A percentile compares a stretch with the other conserved stretches of the same genome.
Conservation (phyloP, 305 asterid species). For the Ilex paraguariensis region DNA sequence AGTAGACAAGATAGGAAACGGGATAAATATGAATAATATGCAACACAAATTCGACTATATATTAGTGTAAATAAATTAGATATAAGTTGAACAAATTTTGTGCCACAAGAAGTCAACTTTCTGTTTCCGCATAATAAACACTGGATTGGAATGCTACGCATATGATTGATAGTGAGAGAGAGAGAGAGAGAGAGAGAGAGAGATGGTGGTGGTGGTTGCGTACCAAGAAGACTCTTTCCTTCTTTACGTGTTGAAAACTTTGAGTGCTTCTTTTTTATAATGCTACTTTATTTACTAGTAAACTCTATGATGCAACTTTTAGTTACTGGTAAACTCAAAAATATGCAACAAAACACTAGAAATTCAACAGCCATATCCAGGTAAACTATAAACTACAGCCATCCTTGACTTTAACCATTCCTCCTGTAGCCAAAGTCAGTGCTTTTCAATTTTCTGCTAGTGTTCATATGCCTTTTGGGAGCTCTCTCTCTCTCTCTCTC, state of each 20-base stretch:
- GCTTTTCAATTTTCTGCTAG: no score
- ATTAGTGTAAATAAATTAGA: no score
- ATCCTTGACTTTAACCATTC: constrained; percentile 6
- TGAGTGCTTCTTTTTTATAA: not conserved
- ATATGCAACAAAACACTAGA: not conserved
- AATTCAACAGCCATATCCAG: not conserved
- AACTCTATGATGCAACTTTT: not conserved
- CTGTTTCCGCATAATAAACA: constrained; percentile 19
- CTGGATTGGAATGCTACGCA: not conserved
- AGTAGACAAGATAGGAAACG: no score
- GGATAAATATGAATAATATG: no score
- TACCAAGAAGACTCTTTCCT: constrained; percentile 5
- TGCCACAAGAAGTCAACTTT: constrained; percentile 3
- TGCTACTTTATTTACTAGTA: not conserved
- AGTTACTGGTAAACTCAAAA: no score
- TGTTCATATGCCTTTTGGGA: no score
- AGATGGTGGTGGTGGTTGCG: constrained; percentile 11
- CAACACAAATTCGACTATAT: no score
- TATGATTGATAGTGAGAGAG: no score
- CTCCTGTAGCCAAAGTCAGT: no score
- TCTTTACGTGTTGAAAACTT: constrained; percentile 11
- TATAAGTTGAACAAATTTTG: no score
- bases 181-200: no score
- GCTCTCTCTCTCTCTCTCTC: not conserved
- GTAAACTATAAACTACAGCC: constrained; percentile 3